Base-by-base conservation (phyloP, 2,329 filamentous ascomycete species). In the Pseudogymnoascus sp. region DNA sequence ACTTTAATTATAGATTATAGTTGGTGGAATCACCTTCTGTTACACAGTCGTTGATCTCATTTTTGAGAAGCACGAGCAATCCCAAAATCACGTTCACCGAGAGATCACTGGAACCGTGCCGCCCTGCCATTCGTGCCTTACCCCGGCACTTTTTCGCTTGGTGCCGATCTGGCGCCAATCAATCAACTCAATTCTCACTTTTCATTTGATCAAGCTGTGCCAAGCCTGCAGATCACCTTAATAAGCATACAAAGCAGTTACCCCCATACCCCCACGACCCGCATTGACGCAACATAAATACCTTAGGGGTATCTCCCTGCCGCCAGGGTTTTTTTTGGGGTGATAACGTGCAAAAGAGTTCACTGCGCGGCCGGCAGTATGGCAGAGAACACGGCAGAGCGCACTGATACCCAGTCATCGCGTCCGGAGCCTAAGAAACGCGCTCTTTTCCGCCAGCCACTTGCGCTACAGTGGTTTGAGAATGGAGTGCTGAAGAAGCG, bases 381-480 rank as follows among this genome's bases (percentile, higher is more conserved):
- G 44, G 44, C 13, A 15, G 44, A 51, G 2, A 51, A 48, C 12
- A 48, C 25, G 44, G 44, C 13, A 15, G 44, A 51, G 2, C 29
- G 29, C 12, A 48, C 25, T 29, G 25, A 29, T 48, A 1, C 17
- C 10, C 42, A 15, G 13, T 25, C 42, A 48, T 29, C 44, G 44
- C 10, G 25, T 15, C 27, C 44, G 12, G 44, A 31, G 25, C 44
- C 27, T 13, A 51, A 27, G 39, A 60, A 60, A 12, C 58, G 35
- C 25, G 64, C 64, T n/a, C 36, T 65, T 31, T 63, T 65, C 33
- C 39, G 62, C 29, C 64, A 65, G 42, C 64, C 64, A 3, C 64
- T 65, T 36, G 64, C 64, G n/a, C 51, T 65, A 35, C 64, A 65
- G 38, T 65, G 64, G 64, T 65, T 62, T 61, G 44, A 65, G 21